Conservation (phyloP, 78 protist genomes). For the Anaeramoeba flamelloides region DNA sequence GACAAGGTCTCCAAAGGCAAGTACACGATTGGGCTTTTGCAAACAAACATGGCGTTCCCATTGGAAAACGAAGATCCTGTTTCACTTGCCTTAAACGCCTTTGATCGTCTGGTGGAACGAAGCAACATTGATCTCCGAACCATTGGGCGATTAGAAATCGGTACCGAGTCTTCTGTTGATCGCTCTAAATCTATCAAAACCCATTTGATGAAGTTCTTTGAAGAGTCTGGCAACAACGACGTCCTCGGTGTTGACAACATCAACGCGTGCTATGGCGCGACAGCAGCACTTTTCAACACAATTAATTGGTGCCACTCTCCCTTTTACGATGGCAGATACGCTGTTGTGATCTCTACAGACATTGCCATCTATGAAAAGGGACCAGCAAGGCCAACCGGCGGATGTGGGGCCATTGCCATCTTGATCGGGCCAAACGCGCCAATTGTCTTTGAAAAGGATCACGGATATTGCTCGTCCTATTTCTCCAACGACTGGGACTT, state of each 20-base stretch:
- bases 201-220: conserved; percentile 21
- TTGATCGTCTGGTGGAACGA: background rate
- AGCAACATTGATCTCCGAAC: too few species aligned
- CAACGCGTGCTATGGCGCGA: conserved; percentile 93
- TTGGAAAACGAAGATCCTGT: background rate
- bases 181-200: conserved; percentile 22
- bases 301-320: conserved; percentile 69
- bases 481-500: conserved; percentile 70
- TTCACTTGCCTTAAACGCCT: background rate
- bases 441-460: conserved; percentile 43
- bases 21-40: background rate
- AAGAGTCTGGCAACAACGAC: conserved; percentile 37
- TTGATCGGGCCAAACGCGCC: conserved; percentile 89
- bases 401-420: conserved; percentile 80
- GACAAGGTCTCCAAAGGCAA: too few species aligned
- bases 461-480: background rate
- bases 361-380: conserved; percentile 65
- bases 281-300: conserved; percentile 70
- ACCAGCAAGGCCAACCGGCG: background rate
- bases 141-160: too few species aligned
- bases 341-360: conserved; percentile 66
- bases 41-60: background rate
- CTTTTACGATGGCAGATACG: conserved; percentile 79
- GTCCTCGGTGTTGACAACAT: conserved; percentile 42
- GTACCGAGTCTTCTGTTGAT: conserved; percentile 25